Evolutionary conservation across 805 yeast species (phyloP), one percentile per base, ranked within the genome.

Genomic region (Schwanniomyces sp.): DNA sequence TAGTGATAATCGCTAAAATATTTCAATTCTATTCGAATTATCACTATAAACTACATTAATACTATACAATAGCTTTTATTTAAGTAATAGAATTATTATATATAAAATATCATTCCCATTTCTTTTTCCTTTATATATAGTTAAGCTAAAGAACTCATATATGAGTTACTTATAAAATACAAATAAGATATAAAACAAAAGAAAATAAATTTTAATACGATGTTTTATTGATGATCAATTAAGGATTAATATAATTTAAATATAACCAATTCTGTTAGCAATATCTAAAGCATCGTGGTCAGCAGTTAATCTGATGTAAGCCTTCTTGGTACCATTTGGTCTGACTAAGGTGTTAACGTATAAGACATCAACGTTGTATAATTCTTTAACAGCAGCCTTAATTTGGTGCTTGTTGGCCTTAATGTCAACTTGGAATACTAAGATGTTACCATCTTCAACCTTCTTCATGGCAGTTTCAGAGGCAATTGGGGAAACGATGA

Each of bases 311-410:
- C 96, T 90, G 75, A 94, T 92, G 85, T 87, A 94, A 74, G 99
- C 99, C 86, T 94, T 94, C 90, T 94, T 94, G 82, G 97, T 88
- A 79, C 99, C 99, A 79, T 94, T 91, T 76, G 99, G 97, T 82
- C 96, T 90, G 72, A 94, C 80, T 76, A 94, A 84, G 66, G 99
- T 94, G 92, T 94, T 91, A 73, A 94, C 91, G 79, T 88, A 82
- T 69, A 78, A 80, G 64, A 88, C 94, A 63, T 94, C 98, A 70
- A 92, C 98, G 72, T 88, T 91, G 85, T 92, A 94, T 73, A 94
- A 85, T 80, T 91, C 96, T 86, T 94, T 92, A 70, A 94, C 96
- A 62, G 99, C 99, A 69, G 85, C 81, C 85, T 91, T 92, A 84
- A 94, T 94, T 82, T 92, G 98, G 81, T 86, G 78, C 85, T 94